Conservation (phyloP, 139 green algal genomes). For the Picochlorum sp. region DNA sequence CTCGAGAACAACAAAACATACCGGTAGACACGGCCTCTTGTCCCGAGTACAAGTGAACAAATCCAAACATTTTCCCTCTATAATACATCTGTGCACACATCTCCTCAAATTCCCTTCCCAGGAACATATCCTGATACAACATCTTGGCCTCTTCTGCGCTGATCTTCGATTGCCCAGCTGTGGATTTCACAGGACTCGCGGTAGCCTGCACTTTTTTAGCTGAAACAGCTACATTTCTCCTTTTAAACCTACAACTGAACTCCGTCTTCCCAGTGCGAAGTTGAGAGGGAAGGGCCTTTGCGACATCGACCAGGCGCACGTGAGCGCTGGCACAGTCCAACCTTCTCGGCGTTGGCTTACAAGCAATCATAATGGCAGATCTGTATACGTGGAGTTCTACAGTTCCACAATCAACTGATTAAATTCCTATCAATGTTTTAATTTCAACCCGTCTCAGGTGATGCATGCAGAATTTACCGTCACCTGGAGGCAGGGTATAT, state of each 20-base stretch:
- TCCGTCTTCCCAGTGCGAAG: background rate
- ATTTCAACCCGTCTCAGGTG: too few species aligned
- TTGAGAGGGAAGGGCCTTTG: background rate
- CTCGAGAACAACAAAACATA: background rate
- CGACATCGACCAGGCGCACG: background rate
- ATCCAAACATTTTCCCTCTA: constrained; percentile 82
- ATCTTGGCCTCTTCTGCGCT: constrained; percentile 61
- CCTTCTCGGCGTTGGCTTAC: background rate
- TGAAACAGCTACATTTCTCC: background rate
- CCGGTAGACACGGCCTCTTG: constrained; percentile 86
- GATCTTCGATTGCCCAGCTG: constrained; percentile 19
- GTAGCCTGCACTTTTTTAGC: background rate
- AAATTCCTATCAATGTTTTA: too few species aligned
- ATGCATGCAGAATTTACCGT: too few species aligned
- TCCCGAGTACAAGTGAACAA: constrained; percentile 95
- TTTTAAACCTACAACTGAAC: background rate
- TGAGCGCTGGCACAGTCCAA: background rate
- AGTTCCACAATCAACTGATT: too few species aligned
- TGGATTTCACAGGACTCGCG: constrained; percentile 5
- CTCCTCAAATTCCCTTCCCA: constrained; percentile 94
- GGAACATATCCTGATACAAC: constrained; percentile 82
- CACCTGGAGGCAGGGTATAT: too few species aligned
- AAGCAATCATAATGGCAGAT: too few species aligned
- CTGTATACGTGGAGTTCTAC: too few species aligned
- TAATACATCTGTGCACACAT: constrained; percentile 99